These are phyloP conservation scores for Flaveria sonorensis DNA, from an alignment of 129 eudicot species.

Conservation along the genomic window DNA sequence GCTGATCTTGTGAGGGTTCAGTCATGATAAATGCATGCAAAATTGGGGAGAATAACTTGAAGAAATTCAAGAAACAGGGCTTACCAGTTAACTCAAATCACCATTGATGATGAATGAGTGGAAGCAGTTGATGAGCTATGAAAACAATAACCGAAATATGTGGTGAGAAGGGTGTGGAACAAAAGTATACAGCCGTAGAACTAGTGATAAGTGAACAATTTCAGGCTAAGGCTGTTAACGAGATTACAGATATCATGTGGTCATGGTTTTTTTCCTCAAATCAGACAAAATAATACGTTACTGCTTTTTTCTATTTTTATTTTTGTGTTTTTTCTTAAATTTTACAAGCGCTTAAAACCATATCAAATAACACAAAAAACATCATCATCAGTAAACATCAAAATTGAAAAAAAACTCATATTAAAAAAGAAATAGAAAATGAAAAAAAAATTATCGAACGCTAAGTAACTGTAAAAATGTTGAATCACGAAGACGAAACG, in stretches of 20 bases:
- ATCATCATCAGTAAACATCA: no score
- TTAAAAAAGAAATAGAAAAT: no score
- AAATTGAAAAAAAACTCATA: no score
- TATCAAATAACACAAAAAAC: no score
- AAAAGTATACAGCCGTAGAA: slow-evolving; percentile 17
- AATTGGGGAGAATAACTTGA: background rate
- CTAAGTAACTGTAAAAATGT: no score
- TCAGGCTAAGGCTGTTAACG: slow-evolving; percentile 32
- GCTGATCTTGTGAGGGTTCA: slow-evolving; percentile 1
- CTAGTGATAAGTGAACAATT: slow-evolving; percentile 25
- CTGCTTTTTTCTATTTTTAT: background rate
- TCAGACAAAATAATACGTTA: slow-evolving; percentile 4
- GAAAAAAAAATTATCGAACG: no score
- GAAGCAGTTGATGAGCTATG: slow-evolving; percentile 11
- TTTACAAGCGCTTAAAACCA: no score
- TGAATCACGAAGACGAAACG: no score
- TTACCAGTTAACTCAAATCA: slow-evolving; percentile 33
- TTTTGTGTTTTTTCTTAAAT: background rate
- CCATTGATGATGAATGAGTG: slow-evolving; percentile 21
- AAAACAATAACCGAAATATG: background rate
- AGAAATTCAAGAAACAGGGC: slow-evolving; percentile 24
- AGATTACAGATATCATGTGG: slow-evolving; percentile 35
- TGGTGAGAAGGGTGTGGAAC: slow-evolving; percentile 21
- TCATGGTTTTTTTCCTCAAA: slow-evolving; percentile 10
- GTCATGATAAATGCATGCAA: slow-evolving; percentile 26